These are phyloP conservation scores for Miamiensis avidus DNA, from an alignment of 169 alveolate genomes.

Conservation along the genomic window DNA sequence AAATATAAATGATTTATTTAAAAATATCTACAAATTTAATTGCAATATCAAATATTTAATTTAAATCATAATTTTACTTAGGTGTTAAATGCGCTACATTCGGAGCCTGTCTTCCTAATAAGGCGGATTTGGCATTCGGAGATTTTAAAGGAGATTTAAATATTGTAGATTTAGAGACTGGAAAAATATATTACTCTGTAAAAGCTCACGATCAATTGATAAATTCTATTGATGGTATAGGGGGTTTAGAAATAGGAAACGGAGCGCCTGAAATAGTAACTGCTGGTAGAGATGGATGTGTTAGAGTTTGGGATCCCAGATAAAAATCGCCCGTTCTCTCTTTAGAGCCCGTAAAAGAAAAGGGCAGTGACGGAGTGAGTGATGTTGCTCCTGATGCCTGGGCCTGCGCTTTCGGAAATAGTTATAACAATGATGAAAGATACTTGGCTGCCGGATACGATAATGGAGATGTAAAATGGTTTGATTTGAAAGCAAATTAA, in stretches of 20 bases:
- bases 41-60: too few species aligned
- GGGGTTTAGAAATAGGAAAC: constrained; percentile 74
- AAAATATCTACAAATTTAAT: background rate
- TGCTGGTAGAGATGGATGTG: constrained; percentile 84
- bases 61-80: background rate
- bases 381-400: constrained; percentile 93
- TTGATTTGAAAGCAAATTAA: constrained; percentile 85
- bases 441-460: constrained; percentile 92
- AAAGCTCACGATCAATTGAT: constrained; percentile 86
- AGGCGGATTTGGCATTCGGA: constrained; percentile 79
- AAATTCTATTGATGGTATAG: constrained; percentile 85
- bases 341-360: constrained; percentile 83
- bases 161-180: constrained; percentile 83
- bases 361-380: constrained; percentile 18
- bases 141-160: constrained; percentile 86
- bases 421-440: constrained; percentile 86
- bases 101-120: constrained; percentile 75
- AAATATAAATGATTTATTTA: constrained; percentile 43
- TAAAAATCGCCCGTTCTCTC: constrained; percentile 86
- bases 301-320: constrained; percentile 91
- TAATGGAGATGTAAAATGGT: constrained; percentile 94
- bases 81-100: constrained; percentile 81
- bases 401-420: constrained; percentile 92
- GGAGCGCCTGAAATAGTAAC: constrained; percentile 91
- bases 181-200: constrained; percentile 71